Base-by-base conservation (phyloP, 495 filamentous ascomycete genomes). In the Hamigera avellanea region DNA sequence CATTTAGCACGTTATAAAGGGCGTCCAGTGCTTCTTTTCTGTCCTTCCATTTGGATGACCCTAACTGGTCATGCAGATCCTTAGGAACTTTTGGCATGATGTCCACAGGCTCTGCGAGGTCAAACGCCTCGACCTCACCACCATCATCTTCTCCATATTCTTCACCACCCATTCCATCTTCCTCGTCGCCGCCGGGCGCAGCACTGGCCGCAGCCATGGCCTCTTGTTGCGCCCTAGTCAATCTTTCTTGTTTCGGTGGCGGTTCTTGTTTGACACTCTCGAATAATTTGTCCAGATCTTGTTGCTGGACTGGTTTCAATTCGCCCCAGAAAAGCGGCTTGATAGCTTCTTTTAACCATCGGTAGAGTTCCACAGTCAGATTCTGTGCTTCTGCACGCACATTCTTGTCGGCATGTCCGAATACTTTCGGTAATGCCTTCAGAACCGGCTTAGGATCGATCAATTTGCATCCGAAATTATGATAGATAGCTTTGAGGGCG, bases 261-360 rank as follows among this genome's bases (percentile, higher is more conserved):
- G 82, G 76, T 44, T 96, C 89, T 26, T 87, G 74, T 57, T 94
- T 95, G 48, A 94, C 75, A 36, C 78, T 81, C 45, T 95, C 89
- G 40, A 99, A 99, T 27, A 93, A 71, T 39, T 89, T 85, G 45
- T 99, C 93, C 36, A 99, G 56, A 54, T 99, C 93, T 42, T 76
- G 75, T 53, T 99, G 93, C 45, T 99, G 93, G 1, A 93, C 87
- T 2, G 87, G 84, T 56, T 99, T 99, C 40, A 99, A 59, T 28
- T 96, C 93, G 28, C 74, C 75, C 86, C 88, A 99, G 54, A 99
- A 99, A 54, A 95, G 77, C 13, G 89, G 85, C 54, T 99, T 99
- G 73, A 99, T 96, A 2, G 88, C 93, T 38, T 99, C 93, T 41
- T 85, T 81, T 19, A 99, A 71, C 93, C 93, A 99, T 54, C 93